Evolutionary conservation across 768 basidiomycete species (phyloP).

Genomic region (Pleurotus cornucopiae): DNA sequence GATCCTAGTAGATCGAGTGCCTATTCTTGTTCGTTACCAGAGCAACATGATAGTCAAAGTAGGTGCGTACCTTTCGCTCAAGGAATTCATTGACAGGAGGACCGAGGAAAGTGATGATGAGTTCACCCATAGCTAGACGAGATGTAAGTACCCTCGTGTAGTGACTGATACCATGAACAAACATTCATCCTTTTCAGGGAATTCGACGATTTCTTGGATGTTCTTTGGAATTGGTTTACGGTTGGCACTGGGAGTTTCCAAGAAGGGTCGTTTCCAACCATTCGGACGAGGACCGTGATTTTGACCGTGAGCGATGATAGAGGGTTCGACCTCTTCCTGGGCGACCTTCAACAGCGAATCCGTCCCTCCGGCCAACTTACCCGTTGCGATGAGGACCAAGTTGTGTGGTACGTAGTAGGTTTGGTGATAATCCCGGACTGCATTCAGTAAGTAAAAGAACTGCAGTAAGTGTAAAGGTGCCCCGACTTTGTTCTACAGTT

Average conservation of each 20-base stretch:
- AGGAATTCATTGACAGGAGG: constrained; percentile 70
- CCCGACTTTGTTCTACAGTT: constrained; percentile 82
- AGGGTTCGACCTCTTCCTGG: constrained; percentile 80
- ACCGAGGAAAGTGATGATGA: constrained; percentile 74
- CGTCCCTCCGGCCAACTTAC: constrained; percentile 78
- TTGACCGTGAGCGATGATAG: constrained; percentile 71
- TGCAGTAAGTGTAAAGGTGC: not conserved
- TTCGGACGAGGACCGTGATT: constrained; percentile 63
- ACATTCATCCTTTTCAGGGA: constrained; percentile 96
- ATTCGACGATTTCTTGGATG: constrained; percentile 70
- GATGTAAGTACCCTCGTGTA: not conserved
- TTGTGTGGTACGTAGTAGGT: constrained; percentile 95
- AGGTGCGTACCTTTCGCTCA: constrained; percentile 53
- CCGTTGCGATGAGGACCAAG: constrained; percentile 81
- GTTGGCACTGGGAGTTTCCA: constrained; percentile 79
- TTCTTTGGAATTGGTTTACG: constrained; percentile 48
- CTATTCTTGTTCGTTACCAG: constrained; percentile 24
- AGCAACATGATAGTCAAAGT: constrained; percentile 6
- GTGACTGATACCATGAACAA: constrained; percentile 13
- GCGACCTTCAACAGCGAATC: constrained; percentile 75
- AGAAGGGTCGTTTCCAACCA: constrained; percentile 91
- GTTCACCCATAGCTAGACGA: constrained; percentile 65
- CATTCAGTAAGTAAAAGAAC: constrained; percentile 8
- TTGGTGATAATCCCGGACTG: constrained; percentile 86
- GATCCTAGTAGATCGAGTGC: constrained; percentile 83